A percentile compares a stretch with the other conserved stretches of the same genome.
phyloP scores from a whole-genome alignment of 1,284 basidiomycete species.

The Gymnopus androsaceus region DNA sequence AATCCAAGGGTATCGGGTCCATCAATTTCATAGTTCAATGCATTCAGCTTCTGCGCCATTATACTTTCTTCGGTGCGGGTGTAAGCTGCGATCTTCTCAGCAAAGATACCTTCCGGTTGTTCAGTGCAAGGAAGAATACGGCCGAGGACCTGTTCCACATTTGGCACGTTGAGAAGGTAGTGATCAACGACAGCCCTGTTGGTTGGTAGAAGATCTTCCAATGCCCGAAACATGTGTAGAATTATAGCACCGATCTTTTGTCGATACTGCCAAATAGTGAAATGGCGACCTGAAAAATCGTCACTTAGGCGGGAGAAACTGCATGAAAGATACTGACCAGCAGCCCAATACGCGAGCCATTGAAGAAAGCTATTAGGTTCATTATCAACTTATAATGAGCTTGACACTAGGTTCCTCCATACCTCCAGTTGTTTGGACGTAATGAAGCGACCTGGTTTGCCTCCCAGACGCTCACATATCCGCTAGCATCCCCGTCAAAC shows the following conservation, averaged over 20 bases:
- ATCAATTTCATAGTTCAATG: conserved; percentile 16
- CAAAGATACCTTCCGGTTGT: conserved; percentile 1
- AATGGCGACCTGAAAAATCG: conserved; percentile 17
- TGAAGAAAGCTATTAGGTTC: conserved; percentile 12
- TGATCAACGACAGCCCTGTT: conserved; percentile 11
- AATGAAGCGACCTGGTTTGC: conserved; percentile 11
- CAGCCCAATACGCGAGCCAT: conserved; percentile 20
- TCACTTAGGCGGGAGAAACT: no score
- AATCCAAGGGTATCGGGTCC: conserved; percentile 16
- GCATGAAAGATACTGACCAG: conserved; percentile 4
- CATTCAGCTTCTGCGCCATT: conserved; percentile 12
- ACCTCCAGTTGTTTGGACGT: conserved; percentile 15
- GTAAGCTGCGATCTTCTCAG: conserved; percentile 7
- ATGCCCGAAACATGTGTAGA: not conserved
- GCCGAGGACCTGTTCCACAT: conserved; percentile 9
- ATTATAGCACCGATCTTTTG: conserved; percentile 13
- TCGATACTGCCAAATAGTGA: conserved; percentile 11
- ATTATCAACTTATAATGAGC: not conserved
- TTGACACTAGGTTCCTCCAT: not conserved
- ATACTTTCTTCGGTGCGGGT: conserved; percentile 10
- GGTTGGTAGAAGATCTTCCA: conserved; percentile 7
- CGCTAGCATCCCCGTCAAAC: conserved; percentile 17
- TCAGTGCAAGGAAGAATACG: conserved; percentile 7
- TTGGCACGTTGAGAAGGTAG: not conserved
- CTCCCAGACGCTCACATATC: conserved; percentile 17